Conservation (phyloP, 164 flowering plant genomes). For the Brasenia schreberi region DNA sequence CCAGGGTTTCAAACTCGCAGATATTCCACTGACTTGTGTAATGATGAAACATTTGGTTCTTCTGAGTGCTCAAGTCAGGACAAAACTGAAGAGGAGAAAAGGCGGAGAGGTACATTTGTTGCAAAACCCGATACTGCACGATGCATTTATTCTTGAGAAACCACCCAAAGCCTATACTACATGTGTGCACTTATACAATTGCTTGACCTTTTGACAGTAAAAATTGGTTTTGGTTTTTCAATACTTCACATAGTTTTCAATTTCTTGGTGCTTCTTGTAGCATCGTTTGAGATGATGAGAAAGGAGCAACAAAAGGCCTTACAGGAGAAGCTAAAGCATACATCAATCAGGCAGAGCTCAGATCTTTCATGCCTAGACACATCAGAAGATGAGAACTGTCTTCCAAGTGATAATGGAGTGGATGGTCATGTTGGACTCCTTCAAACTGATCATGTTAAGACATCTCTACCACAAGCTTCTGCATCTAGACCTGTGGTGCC, state of each 20-base stretch:
- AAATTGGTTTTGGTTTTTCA: no score
- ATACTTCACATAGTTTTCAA: background rate
- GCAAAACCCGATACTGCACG: background rate
- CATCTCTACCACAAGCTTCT: conserved; percentile 28
- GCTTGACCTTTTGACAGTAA: no score
- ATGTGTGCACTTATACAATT: no score
- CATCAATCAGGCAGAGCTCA: conserved; percentile 25
- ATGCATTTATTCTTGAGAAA: no score
- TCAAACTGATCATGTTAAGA: conserved; percentile 30
- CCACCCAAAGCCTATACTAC: no score
- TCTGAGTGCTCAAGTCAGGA: conserved; percentile 68
- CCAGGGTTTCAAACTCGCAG: conserved; percentile 56
- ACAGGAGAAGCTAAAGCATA: conserved; percentile 52
- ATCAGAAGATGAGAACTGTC: conserved; percentile 34
- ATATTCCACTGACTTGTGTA: conserved; percentile 42
- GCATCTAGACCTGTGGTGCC: conserved; percentile 84
- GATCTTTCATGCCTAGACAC: conserved; percentile 24
- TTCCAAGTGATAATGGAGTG: conserved; percentile 15
- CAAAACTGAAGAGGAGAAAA: conserved; percentile 87
- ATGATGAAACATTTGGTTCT: conserved; percentile 98
- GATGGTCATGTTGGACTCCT: conserved; percentile 12
- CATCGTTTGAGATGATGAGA: conserved; percentile 86
- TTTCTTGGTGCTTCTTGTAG: conserved; percentile 22
- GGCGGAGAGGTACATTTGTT: conserved; percentile 65
- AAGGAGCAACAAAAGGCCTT: conserved; percentile 70